These are phyloP conservation scores for Solanum stenotomum DNA, from an alignment of 257 asterid genomes.

Conservation along the genomic window DNA sequence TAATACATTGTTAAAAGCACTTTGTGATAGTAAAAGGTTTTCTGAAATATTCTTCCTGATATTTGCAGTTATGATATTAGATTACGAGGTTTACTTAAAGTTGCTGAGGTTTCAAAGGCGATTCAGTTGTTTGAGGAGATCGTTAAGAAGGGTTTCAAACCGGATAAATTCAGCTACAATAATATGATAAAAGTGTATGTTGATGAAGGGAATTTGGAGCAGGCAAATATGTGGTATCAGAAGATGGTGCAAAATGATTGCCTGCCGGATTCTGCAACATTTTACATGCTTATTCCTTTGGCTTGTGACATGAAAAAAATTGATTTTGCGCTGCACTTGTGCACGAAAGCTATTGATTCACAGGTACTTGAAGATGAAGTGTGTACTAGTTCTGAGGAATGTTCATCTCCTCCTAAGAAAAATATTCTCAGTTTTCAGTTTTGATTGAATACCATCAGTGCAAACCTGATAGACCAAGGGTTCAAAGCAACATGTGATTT, in stretches of 20 bases:
- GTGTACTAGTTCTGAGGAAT: not conserved
- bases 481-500: not conserved
- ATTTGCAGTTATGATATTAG: constrained; percentile 30
- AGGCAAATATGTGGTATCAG: constrained; percentile 31
- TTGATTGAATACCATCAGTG: not conserved
- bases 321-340: constrained; percentile 32
- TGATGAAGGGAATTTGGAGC: constrained; percentile 22
- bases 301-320: constrained; percentile 23
- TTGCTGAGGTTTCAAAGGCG: constrained; percentile 22
- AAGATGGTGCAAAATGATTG: constrained; percentile 12
- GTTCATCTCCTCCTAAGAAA: too few species aligned
- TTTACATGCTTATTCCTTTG: constrained; percentile 21
- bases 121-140: constrained; percentile 23
- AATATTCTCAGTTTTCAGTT: not conserved
- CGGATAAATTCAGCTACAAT: constrained; percentile 26
- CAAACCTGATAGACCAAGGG: not conserved
- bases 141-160: constrained; percentile 19
- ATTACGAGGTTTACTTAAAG: constrained; percentile 20
- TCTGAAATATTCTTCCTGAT: constrained; percentile 17
- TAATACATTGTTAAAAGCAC: constrained; percentile 20
- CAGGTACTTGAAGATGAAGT: not conserved
- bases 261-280: constrained; percentile 24
- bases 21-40: constrained; percentile 9
- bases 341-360: not conserved
- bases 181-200: constrained; percentile 26